Evolutionary conservation across 148 eudicot species (phyloP), one percentile per base, ranked within the genome.

Genomic region (Rhododendron ovatum): DNA sequence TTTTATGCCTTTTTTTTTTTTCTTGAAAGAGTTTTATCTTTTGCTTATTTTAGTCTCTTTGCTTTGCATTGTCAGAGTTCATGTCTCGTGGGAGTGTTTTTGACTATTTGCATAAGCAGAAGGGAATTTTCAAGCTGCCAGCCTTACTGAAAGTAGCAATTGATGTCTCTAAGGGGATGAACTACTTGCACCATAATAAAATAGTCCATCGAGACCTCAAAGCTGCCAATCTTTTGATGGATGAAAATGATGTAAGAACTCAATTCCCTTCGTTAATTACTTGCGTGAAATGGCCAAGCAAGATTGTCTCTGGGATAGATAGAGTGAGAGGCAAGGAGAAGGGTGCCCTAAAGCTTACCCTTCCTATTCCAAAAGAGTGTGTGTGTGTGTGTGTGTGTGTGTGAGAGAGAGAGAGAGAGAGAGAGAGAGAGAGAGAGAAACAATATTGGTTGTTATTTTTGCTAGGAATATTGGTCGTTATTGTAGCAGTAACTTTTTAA

Each of bases 181-280:
- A 91, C 86, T 96, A 95, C 85, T 91, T 96, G 89, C 99, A 96
- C 88, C 91, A 92, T 84, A 93, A 95, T 89, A 89, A 92, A 89
- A 95, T 96, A 80, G 88, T 96, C 39, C 98, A 96, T 90, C 88
- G 98, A 90, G 98, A 96, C 88, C 93, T 96, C 65, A 96, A 96
- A 91, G 89, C 95, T 86, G 99, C 99, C 84, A 96, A 96, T 87
- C 92, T 96, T 88, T 90, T 96, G 82, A 93, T 95, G 93, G 91
- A 93, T 88, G 98, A 93, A 81, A 88, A 90, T 88, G 92, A 90
- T 65, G 99, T 96, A 93, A 92, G 95, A 84, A 26, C 53, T 59
- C 45, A 57, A 30, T 14, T 84, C 82, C 78, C 81, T 39, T 74
- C 15, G 13, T 87, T 67, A 37, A 30, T 83, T 48, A 47, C 26